phyloP scores from a whole-genome alignment of 2,329 filamentous ascomycete genomes.

The Colletotrichum melonis region DNA sequence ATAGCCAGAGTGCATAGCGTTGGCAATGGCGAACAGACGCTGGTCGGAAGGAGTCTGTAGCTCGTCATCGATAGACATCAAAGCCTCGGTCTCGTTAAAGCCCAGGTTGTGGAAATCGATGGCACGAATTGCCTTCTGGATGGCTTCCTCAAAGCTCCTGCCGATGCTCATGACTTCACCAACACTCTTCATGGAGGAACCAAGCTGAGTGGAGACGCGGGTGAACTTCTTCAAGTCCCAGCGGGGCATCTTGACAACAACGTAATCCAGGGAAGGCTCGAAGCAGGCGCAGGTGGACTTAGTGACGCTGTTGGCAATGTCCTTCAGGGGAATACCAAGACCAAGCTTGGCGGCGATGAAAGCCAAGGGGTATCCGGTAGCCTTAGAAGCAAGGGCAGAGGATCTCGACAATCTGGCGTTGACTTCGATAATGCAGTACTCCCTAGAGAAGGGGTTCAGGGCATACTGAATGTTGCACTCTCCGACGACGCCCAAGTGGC shows the following conservation, averaged over 20 bases:
- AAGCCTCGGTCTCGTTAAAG: conserved; percentile 89
- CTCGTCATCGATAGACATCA: conserved; percentile 97
- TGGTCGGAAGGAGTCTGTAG: conserved; percentile 98
- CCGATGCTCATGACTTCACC: conserved; percentile 99
- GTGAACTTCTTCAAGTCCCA: conserved; percentile 99
- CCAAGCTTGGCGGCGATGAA: conserved; percentile 98
- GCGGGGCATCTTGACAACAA: conserved; percentile 97
- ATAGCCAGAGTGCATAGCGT: conserved; percentile 96
- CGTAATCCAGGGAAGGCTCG: conserved; percentile 97
- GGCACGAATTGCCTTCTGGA: conserved; percentile 96
- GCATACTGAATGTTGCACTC: conserved; percentile 99
- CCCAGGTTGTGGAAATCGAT: conserved; percentile 97
- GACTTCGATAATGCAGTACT: conserved; percentile 99
- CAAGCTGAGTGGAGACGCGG: conserved; percentile 92
- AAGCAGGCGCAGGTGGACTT: conserved; percentile 97
- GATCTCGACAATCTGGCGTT: conserved; percentile 96
- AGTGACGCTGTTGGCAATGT: conserved; percentile 96
- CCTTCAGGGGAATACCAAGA: conserved; percentile 92
- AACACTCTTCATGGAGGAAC: conserved; percentile 99
- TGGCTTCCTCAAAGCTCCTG: conserved; percentile 95
- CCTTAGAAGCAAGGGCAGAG: conserved; percentile 95
- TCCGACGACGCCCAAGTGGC: conserved; percentile 95
- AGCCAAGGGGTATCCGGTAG: conserved; percentile 93
- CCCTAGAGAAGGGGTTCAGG: conserved; percentile 91
- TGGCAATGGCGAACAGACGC: conserved; percentile 95